Base-by-base conservation (phyloP, 2,329 filamentous ascomycete genomes). In the Scolecobasidium constrictum region DNA sequence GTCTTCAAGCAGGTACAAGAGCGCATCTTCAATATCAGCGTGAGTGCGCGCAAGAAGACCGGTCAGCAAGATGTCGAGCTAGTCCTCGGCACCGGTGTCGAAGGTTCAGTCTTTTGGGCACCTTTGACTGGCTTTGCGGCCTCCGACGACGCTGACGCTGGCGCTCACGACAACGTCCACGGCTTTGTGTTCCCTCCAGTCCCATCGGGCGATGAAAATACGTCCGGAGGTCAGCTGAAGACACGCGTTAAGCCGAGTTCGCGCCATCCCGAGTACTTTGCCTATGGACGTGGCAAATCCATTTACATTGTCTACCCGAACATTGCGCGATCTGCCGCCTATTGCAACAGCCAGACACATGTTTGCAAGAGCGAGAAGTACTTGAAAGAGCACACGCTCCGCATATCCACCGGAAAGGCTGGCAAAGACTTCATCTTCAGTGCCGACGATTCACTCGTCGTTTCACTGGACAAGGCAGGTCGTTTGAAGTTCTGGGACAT, bases 401-500 rank as follows among this genome's bases (percentile, higher is more conserved):
- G 88, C 64, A 94, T 98, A 63, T 86, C 90, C 52, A 96, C 88
- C 48, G 92, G 90, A 52, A 98, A 98, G 69, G 90, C 92, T 50
- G 92, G 88, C 49, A 98, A 98, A 63, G 92, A 98, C 61, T 98
- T 98, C 60, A 83, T 81, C 37, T 98, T 98, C 65, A 95, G 90
- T 62, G 88, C 94, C 60, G 92, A 98, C 60, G 92, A 98, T 61
- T 85, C 83, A 2, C 81, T 90, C 33, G 86, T 98, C 52, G 88
- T 93, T 37, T 95, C 90, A 38, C 77, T 98, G 41, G 93, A 98
- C 62, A 98, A 98, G 68, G 90, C 87, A 46, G 93, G 92, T 38
- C 81, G 86, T 48, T 81, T 96, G 66, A 92, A 94, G 64, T 95
- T 98, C 70, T 98, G 92, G 93, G 92, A 98, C 60, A 86, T 96